Percentiles rank a stretch among this genome's conserved stretches.
These are phyloP conservation scores for Inga leiocalycina DNA, from an alignment of 306 rosid genomes.

Conservation along the genomic window DNA sequence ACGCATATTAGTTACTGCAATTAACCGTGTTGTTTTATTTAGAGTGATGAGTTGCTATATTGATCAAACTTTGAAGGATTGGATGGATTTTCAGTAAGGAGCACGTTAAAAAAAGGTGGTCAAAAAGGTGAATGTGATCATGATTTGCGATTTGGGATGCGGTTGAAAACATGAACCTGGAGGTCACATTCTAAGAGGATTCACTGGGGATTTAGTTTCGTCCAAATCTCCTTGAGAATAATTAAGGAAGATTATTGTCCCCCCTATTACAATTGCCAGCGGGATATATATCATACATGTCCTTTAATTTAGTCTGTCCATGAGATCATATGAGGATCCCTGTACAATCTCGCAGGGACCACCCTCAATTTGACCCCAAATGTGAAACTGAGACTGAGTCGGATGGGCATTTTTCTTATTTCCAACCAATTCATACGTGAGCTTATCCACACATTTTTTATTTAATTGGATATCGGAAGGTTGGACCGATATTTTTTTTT, in stretches of 20 bases:
- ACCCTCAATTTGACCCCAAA: neutral
- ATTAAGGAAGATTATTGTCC: neutral
- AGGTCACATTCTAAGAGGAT: neutral
- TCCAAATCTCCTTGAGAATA: neutral
- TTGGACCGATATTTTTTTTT: neutral
- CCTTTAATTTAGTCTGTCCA: no score
- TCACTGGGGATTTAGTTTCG: neutral
- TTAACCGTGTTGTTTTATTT: neutral
- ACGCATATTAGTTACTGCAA: no score
- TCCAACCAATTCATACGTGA: neutral
- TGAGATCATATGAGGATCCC: neutral
- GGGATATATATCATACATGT: no score
- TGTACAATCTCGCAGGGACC: neutral
- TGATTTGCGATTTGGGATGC: neutral
- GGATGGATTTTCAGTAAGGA: neutral
- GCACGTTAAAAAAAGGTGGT: neutral
- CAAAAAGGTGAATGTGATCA: neutral
- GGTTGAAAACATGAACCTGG: neutral
- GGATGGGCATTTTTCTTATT: neutral
- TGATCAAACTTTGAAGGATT: neutral
- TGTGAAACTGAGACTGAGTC: neutral
- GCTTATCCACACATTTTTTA: neutral
- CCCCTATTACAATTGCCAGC: neutral
- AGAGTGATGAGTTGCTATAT: neutral
- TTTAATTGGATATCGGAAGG: neutral